phyloP scores from a whole-genome alignment of 2,329 filamentous ascomycete species.

The Xylariales sp. region DNA sequence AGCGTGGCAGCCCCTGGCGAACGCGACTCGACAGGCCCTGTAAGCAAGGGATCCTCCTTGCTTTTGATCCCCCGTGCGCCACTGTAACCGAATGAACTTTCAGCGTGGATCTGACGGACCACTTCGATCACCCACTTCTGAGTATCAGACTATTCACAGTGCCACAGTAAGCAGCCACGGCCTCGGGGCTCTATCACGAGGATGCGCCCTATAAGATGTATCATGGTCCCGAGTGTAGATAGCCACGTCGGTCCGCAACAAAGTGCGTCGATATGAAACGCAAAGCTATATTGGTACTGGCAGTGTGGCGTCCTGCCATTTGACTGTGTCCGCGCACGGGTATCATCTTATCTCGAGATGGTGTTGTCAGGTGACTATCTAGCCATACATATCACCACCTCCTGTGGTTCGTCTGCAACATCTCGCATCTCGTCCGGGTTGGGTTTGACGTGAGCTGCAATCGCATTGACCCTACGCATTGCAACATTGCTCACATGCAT shows the following conservation, averaged over 20 bases:
- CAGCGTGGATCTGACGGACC: constrained; percentile 2
- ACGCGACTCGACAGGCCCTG: neutral
- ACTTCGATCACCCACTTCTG: neutral
- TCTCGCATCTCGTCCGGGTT: neutral
- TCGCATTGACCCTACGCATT: constrained; percentile 2
- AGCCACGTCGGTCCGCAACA: too few relatives aligned
- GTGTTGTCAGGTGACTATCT: too few relatives aligned
- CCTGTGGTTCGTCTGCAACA: neutral
- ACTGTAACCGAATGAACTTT: constrained; percentile 1
- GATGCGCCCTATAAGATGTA: too few relatives aligned
- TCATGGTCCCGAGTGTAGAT: too few relatives aligned
- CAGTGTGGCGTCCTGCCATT: too few relatives aligned
- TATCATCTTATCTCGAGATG: too few relatives aligned
- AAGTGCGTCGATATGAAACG: too few relatives aligned
- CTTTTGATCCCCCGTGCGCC: constrained; percentile 1
- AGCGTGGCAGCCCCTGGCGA: neutral
- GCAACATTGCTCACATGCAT: constrained; percentile 1
- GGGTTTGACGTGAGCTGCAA: constrained; percentile 3
- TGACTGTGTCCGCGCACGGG: too few relatives aligned
- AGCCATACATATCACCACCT: neutral
- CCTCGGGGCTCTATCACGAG: too few relatives aligned
- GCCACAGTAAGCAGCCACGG: too few relatives aligned
- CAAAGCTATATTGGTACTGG: too few relatives aligned
- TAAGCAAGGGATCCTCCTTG: constrained; percentile 1
- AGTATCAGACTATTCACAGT: too few relatives aligned